Percentiles rank a stretch among this genome's conserved stretches.
Conservation (phyloP, 75 land plant genomes). For the Cunninghamia lanceolata region DNA sequence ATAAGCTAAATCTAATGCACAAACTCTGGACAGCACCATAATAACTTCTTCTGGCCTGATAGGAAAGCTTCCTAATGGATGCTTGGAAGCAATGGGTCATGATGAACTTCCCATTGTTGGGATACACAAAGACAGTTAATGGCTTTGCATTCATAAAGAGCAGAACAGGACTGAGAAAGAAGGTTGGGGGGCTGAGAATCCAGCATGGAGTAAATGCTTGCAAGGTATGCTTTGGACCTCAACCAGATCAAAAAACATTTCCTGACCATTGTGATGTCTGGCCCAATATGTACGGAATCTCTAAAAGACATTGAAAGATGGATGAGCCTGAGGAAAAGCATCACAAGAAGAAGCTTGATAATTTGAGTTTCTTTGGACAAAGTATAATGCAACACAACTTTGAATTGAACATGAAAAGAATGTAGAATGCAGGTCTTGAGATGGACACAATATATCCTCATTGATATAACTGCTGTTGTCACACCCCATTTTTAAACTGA, state of each 20-base stretch:
- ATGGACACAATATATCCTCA: not conserved
- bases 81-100: not conserved
- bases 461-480: not conserved
- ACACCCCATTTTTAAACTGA: too few relatives aligned
- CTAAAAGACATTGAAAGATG: conserved; percentile 18
- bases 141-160: not conserved
- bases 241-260: conserved; percentile 9
- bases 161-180: conserved; percentile 55
- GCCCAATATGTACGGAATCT: conserved; percentile 13
- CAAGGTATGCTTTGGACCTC: conserved; percentile 44
- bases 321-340: conserved; percentile 48
- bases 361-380: conserved; percentile 25
- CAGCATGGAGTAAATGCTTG: conserved; percentile 50
- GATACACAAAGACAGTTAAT: not conserved
- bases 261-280: conserved; percentile 15
- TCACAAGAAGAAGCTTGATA: conserved; percentile 64
- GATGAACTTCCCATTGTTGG: not conserved
- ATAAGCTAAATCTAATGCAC: not conserved
- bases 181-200: conserved; percentile 54
- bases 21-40: not conserved
- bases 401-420: conserved; percentile 25
- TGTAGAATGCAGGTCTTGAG: conserved; percentile 28
- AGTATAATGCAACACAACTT: conserved; percentile 34
- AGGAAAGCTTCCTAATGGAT: not conserved
- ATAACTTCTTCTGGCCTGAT: not conserved